A percentile compares a stretch with the other conserved stretches of the same genome.
These are phyloP conservation scores for Adansonia grandidieri DNA, from an alignment of 441 rosid genomes.

Conservation along the genomic window DNA sequence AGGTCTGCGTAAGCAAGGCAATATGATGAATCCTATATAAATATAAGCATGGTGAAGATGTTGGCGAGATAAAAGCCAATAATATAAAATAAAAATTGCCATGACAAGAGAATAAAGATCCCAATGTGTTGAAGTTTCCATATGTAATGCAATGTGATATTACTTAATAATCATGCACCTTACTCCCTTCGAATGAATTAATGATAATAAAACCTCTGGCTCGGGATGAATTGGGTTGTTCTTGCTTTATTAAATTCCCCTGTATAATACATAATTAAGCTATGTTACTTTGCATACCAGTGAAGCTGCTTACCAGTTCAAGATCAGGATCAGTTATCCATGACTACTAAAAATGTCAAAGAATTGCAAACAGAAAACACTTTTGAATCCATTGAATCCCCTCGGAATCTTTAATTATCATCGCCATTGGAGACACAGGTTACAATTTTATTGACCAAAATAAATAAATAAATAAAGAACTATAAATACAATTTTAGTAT, in stretches of 20 bases:
- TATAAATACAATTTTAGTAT: too few species aligned
- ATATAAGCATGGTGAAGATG: neutral
- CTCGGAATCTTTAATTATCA: too few species aligned
- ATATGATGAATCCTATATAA: neutral
- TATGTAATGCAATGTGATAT: neutral
- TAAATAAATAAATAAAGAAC: too few species aligned
- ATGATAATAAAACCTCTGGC: neutral
- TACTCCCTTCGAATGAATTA: neutral
- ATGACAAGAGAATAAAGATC: neutral
- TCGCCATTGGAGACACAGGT: too few species aligned
- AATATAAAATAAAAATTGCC: neutral
- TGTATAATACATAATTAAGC: neutral
- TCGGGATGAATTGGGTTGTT: neutral
- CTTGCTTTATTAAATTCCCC: neutral
- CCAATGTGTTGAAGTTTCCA: neutral
- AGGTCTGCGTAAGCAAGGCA: slow-evolving; percentile 22
- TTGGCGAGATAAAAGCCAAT: neutral
- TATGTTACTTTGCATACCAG: too few species aligned
- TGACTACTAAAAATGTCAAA: too few species aligned
- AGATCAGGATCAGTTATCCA: too few species aligned
- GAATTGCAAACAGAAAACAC: too few species aligned
- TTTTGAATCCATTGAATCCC: too few species aligned
- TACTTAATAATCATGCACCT: neutral
- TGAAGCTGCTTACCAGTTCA: too few species aligned
- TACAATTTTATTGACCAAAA: too few species aligned